phyloP scores from a whole-genome alignment of 305 asterid species.

The Fraxinus greggii region DNA sequence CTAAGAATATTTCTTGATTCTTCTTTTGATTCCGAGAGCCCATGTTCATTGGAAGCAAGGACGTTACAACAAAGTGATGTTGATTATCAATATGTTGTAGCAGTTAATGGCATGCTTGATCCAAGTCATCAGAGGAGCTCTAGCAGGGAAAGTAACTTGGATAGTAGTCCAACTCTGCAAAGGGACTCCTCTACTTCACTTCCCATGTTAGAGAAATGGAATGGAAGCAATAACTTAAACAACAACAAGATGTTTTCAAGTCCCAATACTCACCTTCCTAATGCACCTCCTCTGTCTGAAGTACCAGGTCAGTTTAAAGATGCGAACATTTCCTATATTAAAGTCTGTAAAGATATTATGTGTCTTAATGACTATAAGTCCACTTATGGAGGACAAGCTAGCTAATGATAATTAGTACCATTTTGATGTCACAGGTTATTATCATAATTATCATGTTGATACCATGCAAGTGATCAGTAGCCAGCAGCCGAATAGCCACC shows the following conservation, averaged over 20 bases:
- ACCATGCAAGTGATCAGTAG: slow-evolving; percentile 27
- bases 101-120: slow-evolving; percentile 69
- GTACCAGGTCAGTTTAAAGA: slow-evolving; percentile 35
- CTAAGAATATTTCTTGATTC: slow-evolving; percentile 70
- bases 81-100: slow-evolving; percentile 65
- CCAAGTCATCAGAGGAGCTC: slow-evolving; percentile 50
- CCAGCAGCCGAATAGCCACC: slow-evolving; percentile 27
- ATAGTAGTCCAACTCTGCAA: slow-evolving; percentile 39
- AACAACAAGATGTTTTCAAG: slow-evolving; percentile 28
- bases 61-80: slow-evolving; percentile 43
- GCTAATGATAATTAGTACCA: slow-evolving; percentile 31
- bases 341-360: slow-evolving; percentile 33
- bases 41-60: slow-evolving; percentile 52
- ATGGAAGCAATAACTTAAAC: slow-evolving; percentile 34
- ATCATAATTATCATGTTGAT: slow-evolving; percentile 35
- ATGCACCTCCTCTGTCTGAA: slow-evolving; percentile 37
- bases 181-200: slow-evolving; percentile 44
- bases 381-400: slow-evolving; percentile 32
- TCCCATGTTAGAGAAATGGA: slow-evolving; percentile 40
- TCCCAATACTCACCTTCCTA: slow-evolving; percentile 31
- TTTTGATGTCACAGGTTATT: slow-evolving; percentile 37
- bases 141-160: slow-evolving; percentile 52
- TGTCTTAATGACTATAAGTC: slow-evolving; percentile 31
- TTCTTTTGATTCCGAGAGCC: slow-evolving; percentile 51
- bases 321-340: slow-evolving; percentile 33